Percentiles rank a stretch among this genome's conserved stretches.
Conservation (phyloP, 345 rosid genomes). For the Pugionium dolabratum region DNA sequence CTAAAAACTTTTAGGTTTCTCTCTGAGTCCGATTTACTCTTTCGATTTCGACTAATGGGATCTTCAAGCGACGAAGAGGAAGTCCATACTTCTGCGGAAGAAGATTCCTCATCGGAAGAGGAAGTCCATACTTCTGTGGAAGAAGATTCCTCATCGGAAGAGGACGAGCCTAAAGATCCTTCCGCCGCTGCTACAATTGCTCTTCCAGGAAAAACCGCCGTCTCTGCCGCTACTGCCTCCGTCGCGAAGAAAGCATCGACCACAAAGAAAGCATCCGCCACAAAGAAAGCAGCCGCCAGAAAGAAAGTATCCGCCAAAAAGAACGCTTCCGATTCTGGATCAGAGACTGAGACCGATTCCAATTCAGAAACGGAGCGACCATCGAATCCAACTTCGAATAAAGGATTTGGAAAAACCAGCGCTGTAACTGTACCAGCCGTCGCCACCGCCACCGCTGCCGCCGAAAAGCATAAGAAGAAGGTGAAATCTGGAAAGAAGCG, state of each 20-base stretch:
- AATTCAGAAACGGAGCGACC: constrained; percentile 35
- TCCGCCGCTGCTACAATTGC: background rate
- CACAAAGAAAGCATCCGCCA: no score
- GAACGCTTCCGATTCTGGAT: constrained; percentile 29
- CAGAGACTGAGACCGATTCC: constrained; percentile 40
- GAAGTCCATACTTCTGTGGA: no score
- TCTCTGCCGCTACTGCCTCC: background rate
- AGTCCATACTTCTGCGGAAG: no score
- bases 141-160: no score
- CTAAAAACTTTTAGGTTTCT: no score
- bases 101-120: no score
- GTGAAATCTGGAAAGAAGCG: constrained; percentile 34
- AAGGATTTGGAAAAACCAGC: constrained; percentile 37
- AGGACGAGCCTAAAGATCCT: background rate
- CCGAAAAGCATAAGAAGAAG: constrained; percentile 21
- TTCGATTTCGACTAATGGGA: no score
- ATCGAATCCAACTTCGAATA: constrained; percentile 17
- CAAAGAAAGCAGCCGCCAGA: background rate
- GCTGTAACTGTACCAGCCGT: no score
- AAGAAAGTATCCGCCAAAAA: constrained; percentile 2
- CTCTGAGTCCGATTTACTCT: no score
- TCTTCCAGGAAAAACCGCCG: background rate
- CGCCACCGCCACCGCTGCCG: background rate
- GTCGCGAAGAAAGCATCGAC: no score
- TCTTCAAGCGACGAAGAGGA: no score